A percentile compares a stretch with the other conserved stretches of the same genome.
phyloP scores from a whole-genome alignment of 2,329 filamentous ascomycete species.

The Cladophialophora psammophila region DNA sequence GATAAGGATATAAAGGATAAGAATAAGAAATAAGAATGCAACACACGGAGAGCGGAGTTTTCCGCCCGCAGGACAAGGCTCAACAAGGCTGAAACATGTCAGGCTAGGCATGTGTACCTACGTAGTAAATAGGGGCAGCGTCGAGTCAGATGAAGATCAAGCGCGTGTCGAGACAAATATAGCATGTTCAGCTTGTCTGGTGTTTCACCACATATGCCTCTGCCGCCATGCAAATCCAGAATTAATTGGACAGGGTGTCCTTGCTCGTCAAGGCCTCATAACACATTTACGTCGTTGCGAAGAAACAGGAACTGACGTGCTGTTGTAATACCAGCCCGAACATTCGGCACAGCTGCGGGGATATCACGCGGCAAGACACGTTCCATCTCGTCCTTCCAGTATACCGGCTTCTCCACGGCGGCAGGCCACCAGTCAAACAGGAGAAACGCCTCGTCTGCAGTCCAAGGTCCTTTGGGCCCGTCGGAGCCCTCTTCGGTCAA shows the following conservation, averaged over 20 bases:
- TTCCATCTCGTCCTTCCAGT: constrained; percentile 18
- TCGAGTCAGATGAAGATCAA: not conserved
- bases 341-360: not conserved
- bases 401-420: constrained; percentile 32
- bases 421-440: constrained; percentile 41
- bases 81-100: not conserved
- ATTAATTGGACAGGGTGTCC: constrained; percentile 4
- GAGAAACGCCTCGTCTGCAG: constrained; percentile 37
- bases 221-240: too few relatives aligned
- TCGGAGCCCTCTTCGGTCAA: not conserved
- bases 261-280: constrained; percentile 30
- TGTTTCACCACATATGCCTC: not conserved
- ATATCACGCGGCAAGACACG: not conserved
- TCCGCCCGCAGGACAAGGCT: not conserved
- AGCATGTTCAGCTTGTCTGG: not conserved
- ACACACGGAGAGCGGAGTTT: not conserved
- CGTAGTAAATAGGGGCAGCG: too few relatives aligned
- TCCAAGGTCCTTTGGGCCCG: constrained; percentile 41
- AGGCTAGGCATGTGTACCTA: too few relatives aligned
- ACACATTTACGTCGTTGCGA: constrained; percentile 32
- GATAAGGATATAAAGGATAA: not conserved
- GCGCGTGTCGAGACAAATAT: not conserved
- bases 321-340: constrained; percentile 31
- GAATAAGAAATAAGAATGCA: not conserved
- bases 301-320: constrained; percentile 33